These are phyloP conservation scores for Pichia californica DNA, from an alignment of 805 yeast genomes.

Conservation along the genomic window DNA sequence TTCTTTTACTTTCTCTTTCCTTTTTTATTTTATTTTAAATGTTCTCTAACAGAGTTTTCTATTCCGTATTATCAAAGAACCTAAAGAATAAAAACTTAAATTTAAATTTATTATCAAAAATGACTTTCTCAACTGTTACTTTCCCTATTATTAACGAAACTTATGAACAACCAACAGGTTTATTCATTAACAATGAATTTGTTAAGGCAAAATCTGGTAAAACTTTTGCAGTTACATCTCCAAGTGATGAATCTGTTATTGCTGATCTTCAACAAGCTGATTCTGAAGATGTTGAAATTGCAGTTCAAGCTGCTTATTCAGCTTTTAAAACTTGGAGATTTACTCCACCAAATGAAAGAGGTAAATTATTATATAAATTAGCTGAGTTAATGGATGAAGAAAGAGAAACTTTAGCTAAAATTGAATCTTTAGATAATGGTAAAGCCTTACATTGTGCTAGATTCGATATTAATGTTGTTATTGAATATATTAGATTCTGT, in stretches of 20 bases:
- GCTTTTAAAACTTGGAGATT: constrained; percentile 61
- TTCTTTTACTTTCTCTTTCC: background rate
- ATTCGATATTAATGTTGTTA: constrained; percentile 61
- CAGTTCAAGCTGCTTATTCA: constrained; percentile 59
- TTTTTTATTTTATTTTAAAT: background rate
- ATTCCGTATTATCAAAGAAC: background rate
- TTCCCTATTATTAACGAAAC: constrained; percentile 62
- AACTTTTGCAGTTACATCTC: constrained; percentile 46
- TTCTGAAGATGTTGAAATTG: constrained; percentile 59
- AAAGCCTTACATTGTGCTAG: constrained; percentile 59
- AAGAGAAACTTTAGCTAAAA: constrained; percentile 55
- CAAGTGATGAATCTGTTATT: constrained; percentile 46
- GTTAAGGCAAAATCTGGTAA: constrained; percentile 43
- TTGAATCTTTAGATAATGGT: constrained; percentile 76
- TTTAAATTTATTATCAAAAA: background rate
- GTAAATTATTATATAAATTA: constrained; percentile 45
- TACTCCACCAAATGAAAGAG: constrained; percentile 52
- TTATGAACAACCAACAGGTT: constrained; percentile 54
- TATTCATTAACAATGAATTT: constrained; percentile 53
- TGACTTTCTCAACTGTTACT: constrained; percentile 28
- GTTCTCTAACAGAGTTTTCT: background rate
- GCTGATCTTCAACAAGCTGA: constrained; percentile 48
- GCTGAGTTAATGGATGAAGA: constrained; percentile 66
- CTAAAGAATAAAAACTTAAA: too few species aligned
- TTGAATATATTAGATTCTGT: constrained; percentile 59